phyloP scores from a whole-genome alignment of 2,329 filamentous ascomycete genomes.

The Nigrospora osmanthi region DNA sequence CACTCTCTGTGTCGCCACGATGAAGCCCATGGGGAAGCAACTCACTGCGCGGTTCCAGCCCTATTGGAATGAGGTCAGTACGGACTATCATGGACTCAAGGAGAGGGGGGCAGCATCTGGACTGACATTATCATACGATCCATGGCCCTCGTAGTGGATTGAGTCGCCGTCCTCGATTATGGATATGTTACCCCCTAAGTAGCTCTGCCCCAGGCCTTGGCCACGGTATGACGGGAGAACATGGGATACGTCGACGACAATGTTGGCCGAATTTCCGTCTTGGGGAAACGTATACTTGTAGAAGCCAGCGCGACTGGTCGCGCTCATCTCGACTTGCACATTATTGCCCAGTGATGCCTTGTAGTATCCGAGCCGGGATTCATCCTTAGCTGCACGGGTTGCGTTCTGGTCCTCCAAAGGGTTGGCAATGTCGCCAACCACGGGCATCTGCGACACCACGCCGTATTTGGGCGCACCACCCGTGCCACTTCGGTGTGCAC shows the following conservation, averaged over 20 bases:
- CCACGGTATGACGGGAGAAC: constrained; percentile 55
- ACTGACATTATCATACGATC: constrained; percentile 53
- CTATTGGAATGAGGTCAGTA: constrained; percentile 15
- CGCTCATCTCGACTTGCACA: constrained; percentile 49
- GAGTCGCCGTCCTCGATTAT: constrained; percentile 27
- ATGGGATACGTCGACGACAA: constrained; percentile 60
- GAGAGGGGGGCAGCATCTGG: neutral
- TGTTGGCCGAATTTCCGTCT: constrained; percentile 25
- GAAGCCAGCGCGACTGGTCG: constrained; percentile 48
- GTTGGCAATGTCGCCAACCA: constrained; percentile 40
- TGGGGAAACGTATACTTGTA: constrained; percentile 52
- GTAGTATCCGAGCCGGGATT: constrained; percentile 54
- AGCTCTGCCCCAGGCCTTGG: constrained; percentile 53
- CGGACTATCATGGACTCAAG: constrained; percentile 2
- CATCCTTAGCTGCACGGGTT: constrained; percentile 40
- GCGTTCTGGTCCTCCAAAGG: constrained; percentile 50
- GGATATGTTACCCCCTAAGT: constrained; percentile 50
- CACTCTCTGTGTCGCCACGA: no score
- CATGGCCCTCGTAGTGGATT: constrained; percentile 48
- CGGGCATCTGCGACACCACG: constrained; percentile 52
- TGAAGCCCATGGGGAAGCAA: no score
- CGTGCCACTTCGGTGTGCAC: constrained; percentile 39
- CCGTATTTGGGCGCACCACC: constrained; percentile 66
- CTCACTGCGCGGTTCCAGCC: constrained; percentile 51
- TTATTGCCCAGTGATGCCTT: constrained; percentile 45